Conservation (phyloP, 768 basidiomycete species). For the Auriculariales sp. region DNA sequence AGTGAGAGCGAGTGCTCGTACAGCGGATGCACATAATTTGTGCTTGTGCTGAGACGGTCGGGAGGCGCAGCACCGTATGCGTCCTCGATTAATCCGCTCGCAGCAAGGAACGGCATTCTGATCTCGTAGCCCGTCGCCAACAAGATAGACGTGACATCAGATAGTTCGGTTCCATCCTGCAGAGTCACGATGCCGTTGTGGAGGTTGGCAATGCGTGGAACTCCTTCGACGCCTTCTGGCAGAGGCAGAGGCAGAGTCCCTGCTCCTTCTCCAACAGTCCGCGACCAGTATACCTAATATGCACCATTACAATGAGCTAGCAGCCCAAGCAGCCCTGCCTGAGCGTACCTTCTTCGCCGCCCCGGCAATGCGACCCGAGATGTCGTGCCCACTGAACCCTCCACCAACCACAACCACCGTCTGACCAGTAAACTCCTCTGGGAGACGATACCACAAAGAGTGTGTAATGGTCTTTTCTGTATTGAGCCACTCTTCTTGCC, state of each 20-base stretch:
- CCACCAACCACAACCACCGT: constrained; percentile 37
- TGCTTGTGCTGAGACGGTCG: constrained; percentile 28
- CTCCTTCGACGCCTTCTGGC: no score
- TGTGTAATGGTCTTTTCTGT: constrained; percentile 25
- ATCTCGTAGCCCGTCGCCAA: constrained; percentile 43
- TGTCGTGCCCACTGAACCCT: constrained; percentile 32
- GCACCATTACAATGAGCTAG: neutral
- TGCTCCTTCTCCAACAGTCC: neutral
- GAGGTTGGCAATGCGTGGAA: constrained; percentile 36
- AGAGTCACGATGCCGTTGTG: constrained; percentile 30
- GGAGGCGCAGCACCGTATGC: neutral
- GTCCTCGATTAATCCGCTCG: constrained; percentile 6
- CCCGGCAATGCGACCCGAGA: constrained; percentile 25
- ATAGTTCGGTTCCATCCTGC: constrained; percentile 25
- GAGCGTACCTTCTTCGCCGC: constrained; percentile 34
- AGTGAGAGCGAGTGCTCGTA: constrained; percentile 39
- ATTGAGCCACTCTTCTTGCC: constrained; percentile 33
- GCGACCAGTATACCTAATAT: neutral
- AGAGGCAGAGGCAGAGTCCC: neutral
- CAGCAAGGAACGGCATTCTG: constrained; percentile 32
- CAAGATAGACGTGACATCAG: constrained; percentile 30
- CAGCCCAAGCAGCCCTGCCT: no score
- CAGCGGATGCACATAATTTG: constrained; percentile 39
- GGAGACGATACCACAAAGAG: constrained; percentile 37
- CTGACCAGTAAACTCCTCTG: constrained; percentile 25